Percentiles rank a stretch among this genome's conserved stretches.
phyloP scores from a whole-genome alignment of 768 basidiomycete genomes.

The Lanmaoa pseudosensibilis region DNA sequence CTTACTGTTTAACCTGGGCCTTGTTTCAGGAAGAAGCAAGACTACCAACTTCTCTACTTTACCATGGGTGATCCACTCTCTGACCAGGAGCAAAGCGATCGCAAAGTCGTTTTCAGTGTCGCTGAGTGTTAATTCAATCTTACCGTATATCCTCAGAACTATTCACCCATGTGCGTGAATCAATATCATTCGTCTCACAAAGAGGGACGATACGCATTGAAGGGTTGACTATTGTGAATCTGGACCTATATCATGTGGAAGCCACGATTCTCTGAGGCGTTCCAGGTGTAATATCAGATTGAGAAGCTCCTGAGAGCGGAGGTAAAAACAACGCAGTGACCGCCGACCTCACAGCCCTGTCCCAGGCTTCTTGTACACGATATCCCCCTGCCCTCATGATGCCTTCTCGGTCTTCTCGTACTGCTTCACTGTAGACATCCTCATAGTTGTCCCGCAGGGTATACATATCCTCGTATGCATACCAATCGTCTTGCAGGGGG shows the following conservation, averaged over 20 bases:
- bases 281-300: conserved; percentile 2
- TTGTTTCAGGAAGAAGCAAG: conserved; percentile 36
- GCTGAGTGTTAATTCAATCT: conserved; percentile 27
- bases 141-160: not conserved
- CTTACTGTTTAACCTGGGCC: not conserved
- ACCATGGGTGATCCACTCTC: conserved; percentile 66
- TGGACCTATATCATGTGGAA: conserved; percentile 28
- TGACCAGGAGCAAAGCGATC: conserved; percentile 46
- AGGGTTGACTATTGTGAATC: not conserved
- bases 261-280: conserved; percentile 47
- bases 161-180: not conserved
- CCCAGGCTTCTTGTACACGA: conserved; percentile 80
- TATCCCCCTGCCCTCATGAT: conserved; percentile 86
- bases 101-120: conserved; percentile 56
- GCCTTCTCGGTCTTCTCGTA: conserved; percentile 72
- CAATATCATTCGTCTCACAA: not conserved
- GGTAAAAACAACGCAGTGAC: conserved; percentile 70
- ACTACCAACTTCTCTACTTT: conserved; percentile 85
- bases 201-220: not conserved
- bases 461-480: conserved; percentile 72
- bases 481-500: conserved; percentile 73
- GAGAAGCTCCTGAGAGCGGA: conserved; percentile 41
- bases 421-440: conserved; percentile 74
- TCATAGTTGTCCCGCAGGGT: conserved; percentile 57
- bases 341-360: conserved; percentile 70